Conservation (phyloP, 2,329 filamentous ascomycete species). For the Fusarium irregulare region DNA sequence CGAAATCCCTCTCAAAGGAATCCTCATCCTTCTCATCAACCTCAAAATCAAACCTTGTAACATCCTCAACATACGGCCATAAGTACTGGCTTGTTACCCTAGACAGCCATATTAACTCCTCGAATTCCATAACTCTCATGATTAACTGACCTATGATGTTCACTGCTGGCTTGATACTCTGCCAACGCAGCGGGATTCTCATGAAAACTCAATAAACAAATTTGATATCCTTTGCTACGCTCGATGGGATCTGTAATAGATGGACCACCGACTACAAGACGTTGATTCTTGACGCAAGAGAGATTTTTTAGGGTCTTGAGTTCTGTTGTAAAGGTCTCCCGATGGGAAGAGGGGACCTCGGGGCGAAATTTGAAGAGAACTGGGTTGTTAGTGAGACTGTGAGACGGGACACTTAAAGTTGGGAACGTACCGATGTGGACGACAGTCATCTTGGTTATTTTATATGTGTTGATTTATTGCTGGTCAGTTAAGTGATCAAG, state of each 20-base stretch:
- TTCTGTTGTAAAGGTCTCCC: slow-evolving; percentile 58
- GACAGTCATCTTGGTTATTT: slow-evolving; percentile 47
- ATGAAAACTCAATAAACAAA: slow-evolving; percentile 64
- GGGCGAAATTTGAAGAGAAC: slow-evolving; percentile 63
- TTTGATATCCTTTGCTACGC: slow-evolving; percentile 64
- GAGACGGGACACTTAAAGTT: too few relatives aligned
- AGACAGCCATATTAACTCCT: neutral
- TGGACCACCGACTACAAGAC: slow-evolving; percentile 63
- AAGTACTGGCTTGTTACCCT: slow-evolving; percentile 64
- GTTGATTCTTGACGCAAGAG: slow-evolving; percentile 60
- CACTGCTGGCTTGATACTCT: slow-evolving; percentile 63
- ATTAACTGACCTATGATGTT: slow-evolving; percentile 59
- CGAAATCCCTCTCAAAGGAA: slow-evolving; percentile 35
- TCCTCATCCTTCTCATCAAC: slow-evolving; percentile 55
- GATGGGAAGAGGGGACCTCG: slow-evolving; percentile 56
- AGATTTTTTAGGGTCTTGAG: slow-evolving; percentile 62
- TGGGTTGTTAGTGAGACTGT: slow-evolving; percentile 44
- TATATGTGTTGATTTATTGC: neutral
- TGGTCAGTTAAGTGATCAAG: neutral
- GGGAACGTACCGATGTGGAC: slow-evolving; percentile 50
- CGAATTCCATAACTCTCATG: fast-evolving
- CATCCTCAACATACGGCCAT: slow-evolving; percentile 64
- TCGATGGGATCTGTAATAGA: slow-evolving; percentile 64
- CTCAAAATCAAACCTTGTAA: slow-evolving; percentile 66
- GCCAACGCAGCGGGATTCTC: slow-evolving; percentile 57